phyloP scores from a whole-genome alignment of 352 stramenopile genomes.

The Pythium vanterpoolii region DNA sequence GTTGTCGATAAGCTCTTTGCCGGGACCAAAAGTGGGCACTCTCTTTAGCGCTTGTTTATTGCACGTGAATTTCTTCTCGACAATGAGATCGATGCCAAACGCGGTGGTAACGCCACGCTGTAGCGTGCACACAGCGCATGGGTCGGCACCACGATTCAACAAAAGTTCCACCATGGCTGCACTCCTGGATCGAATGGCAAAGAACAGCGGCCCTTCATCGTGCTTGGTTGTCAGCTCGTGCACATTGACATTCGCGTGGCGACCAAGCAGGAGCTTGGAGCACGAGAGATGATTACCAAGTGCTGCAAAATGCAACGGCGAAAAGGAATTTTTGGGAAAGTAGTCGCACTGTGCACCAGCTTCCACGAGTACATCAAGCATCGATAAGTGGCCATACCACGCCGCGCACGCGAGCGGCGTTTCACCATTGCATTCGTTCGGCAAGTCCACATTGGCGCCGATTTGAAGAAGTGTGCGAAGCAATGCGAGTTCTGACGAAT shows the following conservation, averaged over 20 bases:
- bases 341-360: constrained; percentile 35
- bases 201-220: constrained; percentile 50
- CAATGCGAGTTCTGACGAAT: constrained; percentile 31
- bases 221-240: constrained; percentile 28
- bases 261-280: constrained; percentile 37
- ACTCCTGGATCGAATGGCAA: constrained; percentile 53
- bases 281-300: constrained; percentile 38
- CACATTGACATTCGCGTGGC: constrained; percentile 37
- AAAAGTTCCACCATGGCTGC: constrained; percentile 46
- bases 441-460: constrained; percentile 46
- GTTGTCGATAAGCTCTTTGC: constrained; percentile 15
- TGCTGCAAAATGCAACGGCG: constrained; percentile 54
- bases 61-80: constrained; percentile 1
- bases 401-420: constrained; percentile 47
- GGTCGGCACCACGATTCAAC: constrained; percentile 35
- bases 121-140: constrained; percentile 40
- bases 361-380: constrained; percentile 55
- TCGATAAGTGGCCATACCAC: constrained; percentile 39
- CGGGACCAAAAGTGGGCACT: constrained; percentile 5
- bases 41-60: neutral
- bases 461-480: constrained; percentile 46
- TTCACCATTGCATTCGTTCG: constrained; percentile 49
- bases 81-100: constrained; percentile 28
- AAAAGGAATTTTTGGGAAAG: constrained; percentile 42
- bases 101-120: constrained; percentile 31